Evolutionary conservation across 1,284 basidiomycete genomes (phyloP).

Genomic region (Cryptococcus wingfieldii): DNA sequence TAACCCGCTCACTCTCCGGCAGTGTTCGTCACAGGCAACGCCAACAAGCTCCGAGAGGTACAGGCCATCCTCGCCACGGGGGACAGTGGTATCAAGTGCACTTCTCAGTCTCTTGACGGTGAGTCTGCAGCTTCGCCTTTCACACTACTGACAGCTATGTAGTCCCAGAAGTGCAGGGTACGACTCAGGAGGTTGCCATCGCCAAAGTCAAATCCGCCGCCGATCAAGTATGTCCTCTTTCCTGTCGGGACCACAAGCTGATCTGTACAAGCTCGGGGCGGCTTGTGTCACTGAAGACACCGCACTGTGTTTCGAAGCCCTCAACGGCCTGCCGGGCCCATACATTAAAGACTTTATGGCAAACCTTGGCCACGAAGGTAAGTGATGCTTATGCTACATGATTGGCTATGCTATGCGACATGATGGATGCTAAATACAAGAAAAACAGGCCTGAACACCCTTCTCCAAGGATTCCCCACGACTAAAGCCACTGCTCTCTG

Average conservation of each 20-base stretch:
- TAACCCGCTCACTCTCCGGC: background rate
- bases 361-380: conserved; percentile 71
- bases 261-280: conserved; percentile 58
- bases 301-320: conserved; percentile 82
- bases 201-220: conserved; percentile 86
- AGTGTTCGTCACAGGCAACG: conserved; percentile 94
- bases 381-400: conserved; percentile 12
- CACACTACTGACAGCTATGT: background rate
- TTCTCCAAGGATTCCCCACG: conserved; percentile 78
- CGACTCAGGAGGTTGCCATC: conserved; percentile 80
- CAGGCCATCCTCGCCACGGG: conserved; percentile 51
- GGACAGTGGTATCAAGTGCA: conserved; percentile 36
- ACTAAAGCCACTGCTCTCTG: conserved; percentile 84
- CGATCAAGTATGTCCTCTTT: conserved; percentile 56
- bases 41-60: conserved; percentile 89
- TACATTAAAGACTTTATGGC: conserved; percentile 93
- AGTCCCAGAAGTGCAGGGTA: conserved; percentile 94
- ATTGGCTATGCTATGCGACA: background rate
- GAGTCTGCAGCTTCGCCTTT: conserved; percentile 13
- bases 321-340: conserved; percentile 87
- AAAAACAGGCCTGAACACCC: conserved; percentile 67
- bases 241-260: background rate
- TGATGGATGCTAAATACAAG: background rate
- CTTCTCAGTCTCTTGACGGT: conserved; percentile 42
- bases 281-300: conserved; percentile 98